Conservation (phyloP, 2,329 filamentous ascomycete species). For the Westerdykella ornata region DNA sequence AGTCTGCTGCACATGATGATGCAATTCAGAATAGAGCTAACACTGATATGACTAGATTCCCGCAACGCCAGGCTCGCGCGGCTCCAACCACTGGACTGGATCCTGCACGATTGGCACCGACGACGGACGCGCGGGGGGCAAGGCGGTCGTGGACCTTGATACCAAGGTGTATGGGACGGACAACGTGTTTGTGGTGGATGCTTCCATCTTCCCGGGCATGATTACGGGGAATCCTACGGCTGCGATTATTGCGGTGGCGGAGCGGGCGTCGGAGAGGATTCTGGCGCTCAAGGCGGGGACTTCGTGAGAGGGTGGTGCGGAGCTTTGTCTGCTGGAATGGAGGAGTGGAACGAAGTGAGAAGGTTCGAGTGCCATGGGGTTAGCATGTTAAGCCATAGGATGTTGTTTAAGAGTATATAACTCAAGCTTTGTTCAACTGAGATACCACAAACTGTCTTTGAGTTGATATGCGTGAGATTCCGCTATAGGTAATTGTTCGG, state of each 20-base stretch:
- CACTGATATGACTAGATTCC: slow-evolving; percentile 10
- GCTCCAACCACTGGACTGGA: slow-evolving; percentile 41
- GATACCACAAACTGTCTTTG: no score
- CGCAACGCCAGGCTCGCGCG: slow-evolving; percentile 22
- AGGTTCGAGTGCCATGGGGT: no score
- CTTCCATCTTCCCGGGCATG: slow-evolving; percentile 39
- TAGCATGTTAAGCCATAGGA: no score
- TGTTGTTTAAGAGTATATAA: no score
- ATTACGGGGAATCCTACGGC: slow-evolving; percentile 28
- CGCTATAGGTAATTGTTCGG: no score
- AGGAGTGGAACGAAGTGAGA: no score
- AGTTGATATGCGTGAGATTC: no score
- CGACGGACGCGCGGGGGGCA: slow-evolving; percentile 29
- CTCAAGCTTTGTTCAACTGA: no score
- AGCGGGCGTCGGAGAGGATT: slow-evolving; percentile 25
- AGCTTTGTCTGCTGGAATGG: no score
- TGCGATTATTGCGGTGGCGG: slow-evolving; percentile 22
- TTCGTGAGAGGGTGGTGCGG: no score
- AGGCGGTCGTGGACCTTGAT: slow-evolving; percentile 43
- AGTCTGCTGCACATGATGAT: no score
- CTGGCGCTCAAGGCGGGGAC: slow-evolving; percentile 12
- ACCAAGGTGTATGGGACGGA: slow-evolving; percentile 41
- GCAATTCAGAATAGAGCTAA: neutral
- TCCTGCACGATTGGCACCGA: slow-evolving; percentile 47
- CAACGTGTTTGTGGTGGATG: slow-evolving; percentile 41